Percentiles rank a stretch among this genome's conserved stretches.
Conservation (phyloP, 352 stramenopile genomes). For the Globisporangium perplexum region DNA sequence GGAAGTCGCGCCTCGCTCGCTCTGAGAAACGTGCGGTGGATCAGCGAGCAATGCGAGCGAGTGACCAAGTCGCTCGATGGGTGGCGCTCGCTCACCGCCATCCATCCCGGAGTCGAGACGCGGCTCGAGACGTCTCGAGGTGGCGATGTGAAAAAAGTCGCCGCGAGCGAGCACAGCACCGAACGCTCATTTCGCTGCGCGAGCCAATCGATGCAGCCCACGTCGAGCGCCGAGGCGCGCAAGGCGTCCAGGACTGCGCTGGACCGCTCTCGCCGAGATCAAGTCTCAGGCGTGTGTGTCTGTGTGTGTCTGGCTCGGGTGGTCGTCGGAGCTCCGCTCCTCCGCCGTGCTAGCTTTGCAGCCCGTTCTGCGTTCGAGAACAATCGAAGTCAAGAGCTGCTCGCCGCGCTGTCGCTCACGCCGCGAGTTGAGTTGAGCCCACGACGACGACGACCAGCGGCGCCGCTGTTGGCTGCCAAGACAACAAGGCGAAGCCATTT, state of each 20-base stretch:
- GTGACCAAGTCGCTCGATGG: background rate
- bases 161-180: background rate
- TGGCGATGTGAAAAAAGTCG: background rate
- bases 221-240: background rate
- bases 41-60: background rate
- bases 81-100: background rate
- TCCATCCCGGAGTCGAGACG: background rate
- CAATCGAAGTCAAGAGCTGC: background rate
- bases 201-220: conserved; percentile 1
- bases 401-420: background rate
- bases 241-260: background rate
- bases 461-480: no score
- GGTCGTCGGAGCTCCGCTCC: background rate
- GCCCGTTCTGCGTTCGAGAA: background rate
- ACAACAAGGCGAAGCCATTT: background rate
- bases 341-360: no score
- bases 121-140: background rate
- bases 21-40: no score
- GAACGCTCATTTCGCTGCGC: conserved; percentile 4
- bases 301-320: background rate
- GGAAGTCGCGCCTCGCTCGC: no score
- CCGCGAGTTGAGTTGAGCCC: background rate
- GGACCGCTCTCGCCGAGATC: background rate
- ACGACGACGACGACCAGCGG: no score
- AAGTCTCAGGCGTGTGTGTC: background rate